phyloP scores from a whole-genome alignment of 768 basidiomycete species.

The Kwoniella europaea region DNA sequence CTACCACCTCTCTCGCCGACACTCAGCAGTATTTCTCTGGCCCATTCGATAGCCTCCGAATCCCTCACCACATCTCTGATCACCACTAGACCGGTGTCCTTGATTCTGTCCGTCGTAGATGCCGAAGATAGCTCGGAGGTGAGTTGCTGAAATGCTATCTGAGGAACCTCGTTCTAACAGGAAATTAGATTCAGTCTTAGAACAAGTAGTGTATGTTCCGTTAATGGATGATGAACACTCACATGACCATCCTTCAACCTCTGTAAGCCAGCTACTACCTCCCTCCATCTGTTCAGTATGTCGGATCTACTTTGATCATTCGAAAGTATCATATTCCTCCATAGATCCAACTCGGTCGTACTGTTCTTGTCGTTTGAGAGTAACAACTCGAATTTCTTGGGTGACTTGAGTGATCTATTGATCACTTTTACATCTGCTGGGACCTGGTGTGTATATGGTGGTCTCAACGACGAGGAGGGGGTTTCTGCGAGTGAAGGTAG shows the following conservation, averaged over 20 bases:
- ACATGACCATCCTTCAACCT: conserved; percentile 11
- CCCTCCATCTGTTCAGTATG: conserved; percentile 4
- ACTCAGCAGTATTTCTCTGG: conserved; percentile 27
- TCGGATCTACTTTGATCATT: conserved; percentile 8
- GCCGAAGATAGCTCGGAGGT: conserved; percentile 19
- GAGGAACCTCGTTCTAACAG: conserved; percentile 35
- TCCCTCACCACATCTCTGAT: conserved; percentile 49
- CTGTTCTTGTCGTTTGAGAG: not conserved
- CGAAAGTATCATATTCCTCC: conserved; percentile 3
- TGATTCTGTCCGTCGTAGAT: conserved; percentile 24
- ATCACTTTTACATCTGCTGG: not conserved
- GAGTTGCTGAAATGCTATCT: conserved; percentile 39
- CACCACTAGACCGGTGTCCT: conserved; percentile 34
- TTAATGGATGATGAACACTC: not conserved
- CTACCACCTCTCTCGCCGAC: conserved; percentile 28
- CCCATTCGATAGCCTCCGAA: conserved; percentile 32
- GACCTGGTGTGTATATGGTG: conserved; percentile 20
- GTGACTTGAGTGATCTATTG: conserved; percentile 13
- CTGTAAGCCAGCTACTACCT: conserved; percentile 13
- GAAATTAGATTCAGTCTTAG: not conserved
- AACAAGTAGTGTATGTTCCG: not conserved
- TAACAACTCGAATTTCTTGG: conserved; percentile 17
- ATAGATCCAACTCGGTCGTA: conserved; percentile 4
- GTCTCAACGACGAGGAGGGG: conserved; percentile 16
- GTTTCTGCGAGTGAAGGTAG: not conserved